Evolutionary conservation across 768 basidiomycete species (phyloP).

Genomic region (Suillus bovinus): DNA sequence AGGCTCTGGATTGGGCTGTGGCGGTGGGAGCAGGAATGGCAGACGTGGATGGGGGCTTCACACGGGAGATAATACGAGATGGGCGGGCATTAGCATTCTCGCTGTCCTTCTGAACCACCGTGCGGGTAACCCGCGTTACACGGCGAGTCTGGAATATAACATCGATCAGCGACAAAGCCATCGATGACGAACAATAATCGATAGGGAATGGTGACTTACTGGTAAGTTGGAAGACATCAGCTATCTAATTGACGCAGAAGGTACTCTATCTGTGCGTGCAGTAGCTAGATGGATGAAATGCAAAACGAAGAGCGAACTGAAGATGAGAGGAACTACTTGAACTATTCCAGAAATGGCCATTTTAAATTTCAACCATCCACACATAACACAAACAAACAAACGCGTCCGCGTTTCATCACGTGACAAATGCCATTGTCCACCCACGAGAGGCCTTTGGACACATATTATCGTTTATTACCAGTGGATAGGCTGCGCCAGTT

Average conservation of each 20-base stretch:
- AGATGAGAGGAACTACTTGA: slow-evolving; percentile 17
- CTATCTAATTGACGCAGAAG: slow-evolving; percentile 6
- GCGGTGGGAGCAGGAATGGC: slow-evolving; percentile 31
- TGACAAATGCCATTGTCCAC: slow-evolving; percentile 18
- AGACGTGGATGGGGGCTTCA: slow-evolving; percentile 54
- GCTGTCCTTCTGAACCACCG: slow-evolving; percentile 54
- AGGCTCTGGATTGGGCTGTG: slow-evolving; percentile 41
- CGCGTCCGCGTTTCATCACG: slow-evolving; percentile 41
- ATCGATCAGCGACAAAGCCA: not conserved
- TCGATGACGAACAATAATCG: not conserved
- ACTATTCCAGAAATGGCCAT: slow-evolving; percentile 28
- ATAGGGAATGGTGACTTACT: slow-evolving; percentile 29
- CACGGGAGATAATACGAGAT: slow-evolving; percentile 57
- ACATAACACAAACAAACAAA: slow-evolving; percentile 38
- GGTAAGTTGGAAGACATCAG: slow-evolving; percentile 47
- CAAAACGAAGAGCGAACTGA: slow-evolving; percentile 14
- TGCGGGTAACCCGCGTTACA: slow-evolving; percentile 56
- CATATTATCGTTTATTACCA: not conserved
- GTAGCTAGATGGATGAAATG: slow-evolving; percentile 6
- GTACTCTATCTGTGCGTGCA: slow-evolving; percentile 12
- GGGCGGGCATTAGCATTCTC: slow-evolving; percentile 74
- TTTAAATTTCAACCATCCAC: slow-evolving; percentile 34
- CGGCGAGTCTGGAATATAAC: slow-evolving; percentile 55
- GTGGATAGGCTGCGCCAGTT: not conserved
- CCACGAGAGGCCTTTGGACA: not conserved